phyloP scores from a whole-genome alignment of 768 basidiomycete species.

The Amanita brunnescens region DNA sequence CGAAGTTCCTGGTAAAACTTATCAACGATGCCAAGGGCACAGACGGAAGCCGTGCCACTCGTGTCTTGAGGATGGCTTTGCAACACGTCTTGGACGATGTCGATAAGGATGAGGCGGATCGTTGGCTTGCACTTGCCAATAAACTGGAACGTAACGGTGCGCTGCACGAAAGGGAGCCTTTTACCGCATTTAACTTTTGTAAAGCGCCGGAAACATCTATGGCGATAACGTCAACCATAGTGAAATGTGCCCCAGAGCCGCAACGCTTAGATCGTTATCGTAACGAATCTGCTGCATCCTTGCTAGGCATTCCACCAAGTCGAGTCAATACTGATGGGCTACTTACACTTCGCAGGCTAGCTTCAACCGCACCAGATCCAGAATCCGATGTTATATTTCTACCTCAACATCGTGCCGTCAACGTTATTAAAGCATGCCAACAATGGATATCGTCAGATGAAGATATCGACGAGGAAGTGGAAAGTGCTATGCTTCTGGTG shows the following conservation, averaged over 20 bases:
- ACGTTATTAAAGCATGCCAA: conserved; percentile 77
- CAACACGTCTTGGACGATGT: conserved; percentile 51
- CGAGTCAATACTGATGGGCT: conserved; percentile 68
- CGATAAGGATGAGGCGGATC: conserved; percentile 57
- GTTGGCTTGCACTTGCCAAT: conserved; percentile 69
- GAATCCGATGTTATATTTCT: conserved; percentile 81
- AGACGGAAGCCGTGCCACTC: conserved; percentile 45
- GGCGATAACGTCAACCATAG: conserved; percentile 54
- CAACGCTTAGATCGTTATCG: conserved; percentile 70
- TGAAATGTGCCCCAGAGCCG: conserved; percentile 56
- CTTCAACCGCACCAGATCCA: conserved; percentile 63
- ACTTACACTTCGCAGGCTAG: conserved; percentile 55
- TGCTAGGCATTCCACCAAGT: conserved; percentile 55
- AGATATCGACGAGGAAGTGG: conserved; percentile 68
- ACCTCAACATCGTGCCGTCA: conserved; percentile 77
- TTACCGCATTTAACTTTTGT: background rate
- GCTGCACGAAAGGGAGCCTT: conserved; percentile 12
- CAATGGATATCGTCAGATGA: conserved; percentile 65
- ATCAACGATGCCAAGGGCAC: conserved; percentile 22
- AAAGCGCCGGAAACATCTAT: conserved; percentile 65
- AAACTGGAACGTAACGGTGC: conserved; percentile 54
- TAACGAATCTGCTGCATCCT: conserved; percentile 81
- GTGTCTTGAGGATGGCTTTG: conserved; percentile 54
- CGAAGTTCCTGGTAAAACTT: conserved; percentile 21
- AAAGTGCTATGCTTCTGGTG: conserved; percentile 66